Evolutionary conservation across 2,329 filamentous ascomycete genomes (phyloP).

Genomic region (Alternaria triticina): DNA sequence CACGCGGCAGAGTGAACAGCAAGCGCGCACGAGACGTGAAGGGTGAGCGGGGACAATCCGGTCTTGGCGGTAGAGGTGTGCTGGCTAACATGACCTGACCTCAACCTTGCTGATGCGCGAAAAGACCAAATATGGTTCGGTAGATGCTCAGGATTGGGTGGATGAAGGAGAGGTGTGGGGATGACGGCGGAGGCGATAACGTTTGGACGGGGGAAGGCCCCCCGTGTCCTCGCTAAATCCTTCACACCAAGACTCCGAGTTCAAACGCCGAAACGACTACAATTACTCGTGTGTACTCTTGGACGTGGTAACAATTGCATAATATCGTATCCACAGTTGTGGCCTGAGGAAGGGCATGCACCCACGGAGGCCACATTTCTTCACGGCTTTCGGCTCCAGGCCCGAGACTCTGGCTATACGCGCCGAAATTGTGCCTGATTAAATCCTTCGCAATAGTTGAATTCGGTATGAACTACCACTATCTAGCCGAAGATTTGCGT

Average conservation of each 20-base stretch:
- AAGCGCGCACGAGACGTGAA: slow-evolving; percentile 2
- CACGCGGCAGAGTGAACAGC: slow-evolving; percentile 8
- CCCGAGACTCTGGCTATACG: background rate
- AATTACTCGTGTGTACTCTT: background rate
- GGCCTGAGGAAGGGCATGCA: background rate
- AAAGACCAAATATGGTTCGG: background rate
- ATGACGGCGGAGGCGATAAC: slow-evolving; percentile 9
- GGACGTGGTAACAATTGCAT: background rate
- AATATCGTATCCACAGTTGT: background rate
- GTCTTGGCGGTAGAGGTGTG: slow-evolving; percentile 3
- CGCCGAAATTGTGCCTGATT: slow-evolving; percentile 1
- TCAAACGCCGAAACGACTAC: background rate
- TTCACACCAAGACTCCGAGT: slow-evolving; percentile 4
- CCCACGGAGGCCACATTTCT: background rate
- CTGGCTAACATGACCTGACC: slow-evolving; percentile 4
- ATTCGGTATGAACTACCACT: background rate
- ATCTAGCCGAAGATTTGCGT: background rate
- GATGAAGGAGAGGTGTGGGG: background rate
- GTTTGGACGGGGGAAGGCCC: slow-evolving; percentile 6
- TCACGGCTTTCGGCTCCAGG: background rate
- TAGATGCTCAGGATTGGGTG: background rate
- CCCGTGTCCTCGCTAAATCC: slow-evolving; percentile 5
- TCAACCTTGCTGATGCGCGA: background rate
- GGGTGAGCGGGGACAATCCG: background rate
- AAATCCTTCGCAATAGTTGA: background rate